Percentiles rank a stretch among this genome's conserved stretches.
Evolutionary conservation across 2,329 filamentous ascomycete species (phyloP).

Genomic region (Rhinocladiella mackenziei): DNA sequence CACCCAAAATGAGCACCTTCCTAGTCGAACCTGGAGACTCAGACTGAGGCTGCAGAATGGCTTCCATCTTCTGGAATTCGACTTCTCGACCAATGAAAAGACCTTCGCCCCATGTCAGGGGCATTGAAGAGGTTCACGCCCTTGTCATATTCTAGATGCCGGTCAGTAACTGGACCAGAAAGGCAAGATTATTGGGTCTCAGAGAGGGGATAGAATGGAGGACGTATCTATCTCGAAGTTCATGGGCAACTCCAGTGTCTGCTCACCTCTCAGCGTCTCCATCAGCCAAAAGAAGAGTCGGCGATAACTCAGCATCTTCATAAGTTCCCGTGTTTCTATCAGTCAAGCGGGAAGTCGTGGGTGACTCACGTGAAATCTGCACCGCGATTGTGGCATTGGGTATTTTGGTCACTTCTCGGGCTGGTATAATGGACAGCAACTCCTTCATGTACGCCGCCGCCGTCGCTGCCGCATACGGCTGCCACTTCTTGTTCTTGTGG

Average conservation of each 20-base stretch:
- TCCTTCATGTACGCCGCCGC: slow-evolving; percentile 1
- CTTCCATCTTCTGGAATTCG: background rate
- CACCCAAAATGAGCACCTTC: background rate
- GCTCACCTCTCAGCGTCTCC: no score
- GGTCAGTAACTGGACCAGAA: background rate
- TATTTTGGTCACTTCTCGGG: background rate
- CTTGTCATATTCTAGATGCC: background rate
- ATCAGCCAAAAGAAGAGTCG: no score
- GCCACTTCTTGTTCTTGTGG: slow-evolving; percentile 15
- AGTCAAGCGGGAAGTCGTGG: no score
- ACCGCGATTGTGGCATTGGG: background rate
- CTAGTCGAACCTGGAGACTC: background rate
- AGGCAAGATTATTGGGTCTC: background rate
- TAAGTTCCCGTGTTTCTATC: no score
- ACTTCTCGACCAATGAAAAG: background rate
- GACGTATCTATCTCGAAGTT: no score
- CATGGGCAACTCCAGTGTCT: no score
- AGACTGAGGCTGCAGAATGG: background rate
- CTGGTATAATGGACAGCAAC: slow-evolving; percentile 1
- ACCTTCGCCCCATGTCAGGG: background rate
- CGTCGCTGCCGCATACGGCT: slow-evolving; percentile 10
- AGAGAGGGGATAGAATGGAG: no score
- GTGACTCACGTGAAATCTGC: background rate
- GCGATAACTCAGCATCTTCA: no score
- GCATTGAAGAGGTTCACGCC: background rate